Evolutionary conservation across 208 protist genomes (phyloP), one percentile per base, ranked within the genome.

Genomic region (Leishmania guyanensis): DNA sequence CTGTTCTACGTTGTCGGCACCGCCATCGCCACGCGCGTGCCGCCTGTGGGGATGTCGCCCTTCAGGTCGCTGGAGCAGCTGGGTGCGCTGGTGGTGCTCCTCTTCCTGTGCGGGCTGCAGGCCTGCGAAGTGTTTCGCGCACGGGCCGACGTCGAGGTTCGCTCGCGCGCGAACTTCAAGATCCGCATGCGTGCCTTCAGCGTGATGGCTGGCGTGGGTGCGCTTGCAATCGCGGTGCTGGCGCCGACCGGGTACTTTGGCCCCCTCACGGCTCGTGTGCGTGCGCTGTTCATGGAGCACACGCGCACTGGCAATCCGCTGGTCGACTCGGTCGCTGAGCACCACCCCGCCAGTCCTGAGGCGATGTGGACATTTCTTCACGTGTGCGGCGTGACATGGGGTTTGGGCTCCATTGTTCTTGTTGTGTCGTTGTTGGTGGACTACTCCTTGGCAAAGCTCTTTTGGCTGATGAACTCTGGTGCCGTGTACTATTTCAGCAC

Each of bases 261-360:
- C 5, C 89, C 90, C 29, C 65, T 92, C 48, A 91, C 90, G 36
- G 84, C 81, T 6, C 90, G 92, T 33, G 92, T 95, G 80, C 86
- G 89, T 69, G 90, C 90, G 0, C 85, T 95, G 54, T 94, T 95
- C 72, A 81, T 95, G 73, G 66, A 86, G 77, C 91, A 96, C 84
- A 94, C 91, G 36, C 89, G 83, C 75, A 95, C 91, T 50, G 91
- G 91, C 80, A 95, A 95, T 76, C 91, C 93, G 20, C 91, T 96
- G 65, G 91, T 96, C 43, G 90, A 95, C 77, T 95, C 91, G 62
- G 36, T 39, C 36, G 36, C 36, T 39, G 36, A 39, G 36, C 36
- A 39, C 36, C 36, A 39, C 51, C 36, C 36, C 36, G 36, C 36
- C 36, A 39, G 36, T 39, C 36, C 36, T 39, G 36, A 39, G 36